A percentile compares a stretch with the other conserved stretches of the same genome.
Conservation (phyloP, 768 basidiomycete genomes). For the Scleroderma citrinum region DNA sequence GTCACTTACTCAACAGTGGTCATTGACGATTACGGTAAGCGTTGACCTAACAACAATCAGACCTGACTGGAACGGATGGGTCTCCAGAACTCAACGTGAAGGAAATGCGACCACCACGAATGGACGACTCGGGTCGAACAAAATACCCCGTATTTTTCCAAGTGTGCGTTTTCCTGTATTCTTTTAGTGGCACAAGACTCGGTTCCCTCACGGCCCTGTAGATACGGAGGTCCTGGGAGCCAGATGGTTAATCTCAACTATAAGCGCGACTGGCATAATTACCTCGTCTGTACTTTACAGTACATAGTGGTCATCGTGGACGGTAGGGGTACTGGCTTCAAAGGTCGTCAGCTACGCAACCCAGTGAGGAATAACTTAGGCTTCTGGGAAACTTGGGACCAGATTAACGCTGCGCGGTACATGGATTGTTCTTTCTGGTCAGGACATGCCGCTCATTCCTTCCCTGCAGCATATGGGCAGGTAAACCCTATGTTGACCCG, state of each 20-base stretch:
- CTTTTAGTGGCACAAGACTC: background rate
- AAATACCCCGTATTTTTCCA: slow-evolving; percentile 93
- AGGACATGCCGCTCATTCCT: background rate
- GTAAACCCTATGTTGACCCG: slow-evolving; percentile 83
- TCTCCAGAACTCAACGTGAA: slow-evolving; percentile 76
- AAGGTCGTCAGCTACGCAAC: slow-evolving; percentile 79
- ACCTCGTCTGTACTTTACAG: slow-evolving; percentile 71
- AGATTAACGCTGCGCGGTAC: slow-evolving; percentile 82
- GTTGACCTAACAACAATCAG: slow-evolving; percentile 11
- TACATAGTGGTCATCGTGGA: slow-evolving; percentile 89
- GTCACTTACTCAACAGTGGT: slow-evolving; percentile 65
- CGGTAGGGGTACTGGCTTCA: slow-evolving; percentile 90
- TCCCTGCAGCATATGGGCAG: slow-evolving; percentile 63
- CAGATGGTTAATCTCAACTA: slow-evolving; percentile 71
- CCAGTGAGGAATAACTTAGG: slow-evolving; percentile 87
- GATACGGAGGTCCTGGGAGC: slow-evolving; percentile 87
- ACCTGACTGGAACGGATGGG: slow-evolving; percentile 14
- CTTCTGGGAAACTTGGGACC: slow-evolving; percentile 83
- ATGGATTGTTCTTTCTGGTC: slow-evolving; percentile 20
- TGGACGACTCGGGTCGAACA: slow-evolving; percentile 93
- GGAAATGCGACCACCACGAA: slow-evolving; percentile 84
- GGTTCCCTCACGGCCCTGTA: slow-evolving; percentile 23
- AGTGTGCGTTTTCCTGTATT: slow-evolving; percentile 42
- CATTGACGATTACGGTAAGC: slow-evolving; percentile 73
- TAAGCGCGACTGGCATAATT: slow-evolving; percentile 79